Base-by-base conservation (phyloP, 179 eudicot genomes). In the Vitellaria paradoxa region DNA sequence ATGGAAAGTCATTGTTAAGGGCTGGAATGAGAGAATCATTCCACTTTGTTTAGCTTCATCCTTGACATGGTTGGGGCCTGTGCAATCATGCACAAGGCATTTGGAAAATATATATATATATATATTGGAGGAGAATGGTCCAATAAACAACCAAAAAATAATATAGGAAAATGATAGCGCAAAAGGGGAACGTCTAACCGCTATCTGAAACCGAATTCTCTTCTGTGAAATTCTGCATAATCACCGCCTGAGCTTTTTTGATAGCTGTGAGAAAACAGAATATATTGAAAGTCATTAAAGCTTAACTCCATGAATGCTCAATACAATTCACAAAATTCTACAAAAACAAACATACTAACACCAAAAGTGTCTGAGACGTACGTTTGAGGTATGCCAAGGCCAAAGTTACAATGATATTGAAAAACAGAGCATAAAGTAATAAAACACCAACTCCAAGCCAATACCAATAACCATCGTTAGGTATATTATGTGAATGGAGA, bases 1-100 rank as follows among this genome's bases (percentile, higher is more conserved):
- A 81, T 90, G 94, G 82, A 96, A 96, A 73, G 98, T 90, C 95
- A 96, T 89, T 66, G 90, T 81, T 64, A 93, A 79, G 59, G 98
- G 97, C 84, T 88, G 81, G 85, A 96, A 96, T 74, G 99, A 97
- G 52, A 96, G 99, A 86, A 92, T 93, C 99, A 96, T 96, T 77
- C 99, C 98, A 76, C 78, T 89, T 78, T 77, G 87, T 80, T 77
- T 84, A 62, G 67, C 56, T 37, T 40, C 81, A 42, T 26, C 57
- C n/a, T 64, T 63, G 45, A 42, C 53, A 9, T 70, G 79, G 52
- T 72, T 67, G 40, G 62, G 63, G 57, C 64, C 92, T 89, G 88
- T 83, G 47, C 45, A 49, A 70, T 68, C 60, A 71, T 20, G 55
- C 72, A 49, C 52, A 60, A 13, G 45, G 6, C 45, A 42, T 42